Evolutionary conservation across 2,329 filamentous ascomycete species (phyloP).

Genomic region (Podosphaera fusca): DNA sequence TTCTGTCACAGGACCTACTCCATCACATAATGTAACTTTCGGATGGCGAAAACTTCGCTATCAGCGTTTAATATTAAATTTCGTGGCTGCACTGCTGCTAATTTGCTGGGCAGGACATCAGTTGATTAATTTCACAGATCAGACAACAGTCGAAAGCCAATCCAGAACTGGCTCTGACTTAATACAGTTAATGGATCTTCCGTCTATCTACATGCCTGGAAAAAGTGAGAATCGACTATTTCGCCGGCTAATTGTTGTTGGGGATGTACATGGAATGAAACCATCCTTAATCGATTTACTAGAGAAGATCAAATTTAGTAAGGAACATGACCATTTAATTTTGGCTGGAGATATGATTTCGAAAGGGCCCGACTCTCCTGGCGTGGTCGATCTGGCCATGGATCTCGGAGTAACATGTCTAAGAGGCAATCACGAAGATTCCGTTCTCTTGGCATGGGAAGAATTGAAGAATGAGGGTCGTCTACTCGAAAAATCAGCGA

Average conservation of each 20-base stretch:
- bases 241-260: slow-evolving; percentile 54
- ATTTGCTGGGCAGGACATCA: not conserved
- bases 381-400: slow-evolving; percentile 56
- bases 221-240: slow-evolving; percentile 17
- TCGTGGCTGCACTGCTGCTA: not conserved
- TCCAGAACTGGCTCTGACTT: slow-evolving; percentile 7
- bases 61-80: slow-evolving; percentile 5
- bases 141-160: not conserved
- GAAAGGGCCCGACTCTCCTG: slow-evolving; percentile 66
- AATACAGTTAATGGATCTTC: slow-evolving; percentile 13
- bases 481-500: too few species aligned
- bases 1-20: too few species aligned
- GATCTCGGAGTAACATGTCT: slow-evolving; percentile 55
- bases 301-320: slow-evolving; percentile 37
- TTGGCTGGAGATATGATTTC: slow-evolving; percentile 59
- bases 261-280: slow-evolving; percentile 82
- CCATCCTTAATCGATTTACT: slow-evolving; percentile 43
- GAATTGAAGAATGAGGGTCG: slow-evolving; percentile 11
- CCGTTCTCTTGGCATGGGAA: slow-evolving; percentile 44
- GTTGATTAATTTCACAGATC: not conserved
- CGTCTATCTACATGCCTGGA: slow-evolving; percentile 11
- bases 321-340: slow-evolving; percentile 46
- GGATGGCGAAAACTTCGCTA: too few species aligned
- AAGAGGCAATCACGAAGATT: slow-evolving; percentile 82
- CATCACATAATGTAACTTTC: too few species aligned